Percentiles rank a stretch among this genome's conserved stretches.
phyloP scores from a whole-genome alignment of 192 early-diverging fungal genomes.

The Entomortierella chlamydospora region DNA sequence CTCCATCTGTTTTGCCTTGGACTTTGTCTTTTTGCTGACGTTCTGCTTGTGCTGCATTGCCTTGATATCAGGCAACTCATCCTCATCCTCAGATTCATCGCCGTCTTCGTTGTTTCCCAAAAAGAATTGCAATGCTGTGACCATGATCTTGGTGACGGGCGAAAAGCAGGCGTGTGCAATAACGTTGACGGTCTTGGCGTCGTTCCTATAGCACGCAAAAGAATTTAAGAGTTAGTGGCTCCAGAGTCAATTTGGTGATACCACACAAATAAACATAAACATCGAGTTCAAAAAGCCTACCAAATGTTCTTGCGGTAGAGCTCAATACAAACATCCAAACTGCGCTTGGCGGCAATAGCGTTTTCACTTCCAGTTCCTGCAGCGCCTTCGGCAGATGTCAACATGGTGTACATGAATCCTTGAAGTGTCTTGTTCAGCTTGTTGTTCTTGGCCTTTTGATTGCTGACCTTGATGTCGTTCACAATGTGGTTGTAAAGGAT shows the following conservation, averaged over 20 bases:
- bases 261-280: background rate
- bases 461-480: constrained; percentile 93
- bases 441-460: constrained; percentile 95
- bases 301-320: constrained; percentile 97
- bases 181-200: constrained; percentile 98
- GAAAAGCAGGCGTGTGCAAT: constrained; percentile 97
- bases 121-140: constrained; percentile 96
- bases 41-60: constrained; percentile 81
- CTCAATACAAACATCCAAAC: constrained; percentile 97
- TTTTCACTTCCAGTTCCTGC: constrained; percentile 71
- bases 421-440: constrained; percentile 98
- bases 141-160: constrained; percentile 88
- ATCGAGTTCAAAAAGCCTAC: constrained; percentile 46
- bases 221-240: too few relatives aligned
- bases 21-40: constrained; percentile 90
- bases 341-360: constrained; percentile 95
- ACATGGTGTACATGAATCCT: constrained; percentile 98
- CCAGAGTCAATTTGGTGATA: background rate
- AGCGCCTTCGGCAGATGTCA: constrained; percentile 75
- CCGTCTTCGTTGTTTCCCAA: constrained; percentile 82
- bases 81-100: constrained; percentile 78
- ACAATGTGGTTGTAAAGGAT: constrained; percentile 95
- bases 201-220: constrained; percentile 75
- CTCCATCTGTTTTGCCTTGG: constrained; percentile 80
- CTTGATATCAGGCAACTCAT: constrained; percentile 71